Base-by-base conservation (phyloP, 164 flowering plant genomes). In the Vitis rotundifolia region DNA sequence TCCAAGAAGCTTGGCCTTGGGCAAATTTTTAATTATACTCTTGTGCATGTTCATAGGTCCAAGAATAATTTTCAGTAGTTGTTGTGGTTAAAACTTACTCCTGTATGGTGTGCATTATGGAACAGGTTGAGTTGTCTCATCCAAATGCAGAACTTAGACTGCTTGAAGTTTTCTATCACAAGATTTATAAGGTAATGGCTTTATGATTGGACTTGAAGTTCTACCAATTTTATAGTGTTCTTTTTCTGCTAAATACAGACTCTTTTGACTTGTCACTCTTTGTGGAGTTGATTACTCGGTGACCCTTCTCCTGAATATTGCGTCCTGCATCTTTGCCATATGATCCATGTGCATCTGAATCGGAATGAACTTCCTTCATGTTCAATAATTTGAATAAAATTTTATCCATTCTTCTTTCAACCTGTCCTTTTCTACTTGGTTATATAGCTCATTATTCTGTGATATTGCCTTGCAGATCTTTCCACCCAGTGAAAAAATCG, bases 81-180 rank as follows among this genome's bases (percentile, higher is more conserved):
- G 11, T 11, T 16, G 22, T 3, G 54, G 31, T 19, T 55, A 22
- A 61, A 44, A 31, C 48, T 61, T 61, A 19, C 47, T 22, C 18
- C 28, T 54, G n/a, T 65, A 29, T 64, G n/a, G 19, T 53, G 48
- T 60, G 54, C 59, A 11, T 52, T 52, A 13, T 77, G 64, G 61
- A 77, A 75, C 89, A 95, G 99, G 99, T 95, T 29, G 98, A 95
- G 71, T 67, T 95, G 74, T 95, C 99, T 72, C 89, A 83, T 74
- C 93, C 94, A 63, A 74, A 88, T 85, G 98, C 97, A 5, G 97
- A 95, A 74, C 91, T 95, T 58, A 83, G 99, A 74, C 64, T 95
- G 80, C 89, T 95, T 66, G 99, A 95, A 83, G 97, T 93, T 68
- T 93, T 95, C 81, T 91, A 89, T 80, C 99, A 95, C 84, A 95